Evolutionary conservation across 2,329 filamentous ascomycete genomes (phyloP).

Genomic region (Aureobasidium melanogenum): DNA sequence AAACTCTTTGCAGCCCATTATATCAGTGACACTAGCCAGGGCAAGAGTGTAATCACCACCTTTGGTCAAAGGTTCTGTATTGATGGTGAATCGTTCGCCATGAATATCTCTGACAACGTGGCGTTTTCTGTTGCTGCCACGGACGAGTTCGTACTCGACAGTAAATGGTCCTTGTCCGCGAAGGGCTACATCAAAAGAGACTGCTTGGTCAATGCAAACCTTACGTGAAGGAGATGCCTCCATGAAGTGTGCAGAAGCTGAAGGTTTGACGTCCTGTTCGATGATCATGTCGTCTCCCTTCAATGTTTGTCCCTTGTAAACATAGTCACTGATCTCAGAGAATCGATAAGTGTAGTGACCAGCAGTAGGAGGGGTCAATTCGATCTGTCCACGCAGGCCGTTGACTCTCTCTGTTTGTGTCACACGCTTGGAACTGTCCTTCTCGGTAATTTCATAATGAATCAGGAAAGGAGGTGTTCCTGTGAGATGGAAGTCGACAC

Average conservation of each 20-base stretch:
- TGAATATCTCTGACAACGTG: conserved; percentile 57
- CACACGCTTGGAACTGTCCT: conserved; percentile 42
- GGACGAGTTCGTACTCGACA: conserved; percentile 85
- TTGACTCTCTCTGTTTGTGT: conserved; percentile 47
- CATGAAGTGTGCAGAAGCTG: conserved; percentile 67
- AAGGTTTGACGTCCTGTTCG: conserved; percentile 87
- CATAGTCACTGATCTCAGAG: conserved; percentile 66
- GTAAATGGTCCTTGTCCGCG: conserved; percentile 79
- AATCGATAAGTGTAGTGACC: conserved; percentile 86
- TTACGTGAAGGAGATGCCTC: conserved; percentile 48
- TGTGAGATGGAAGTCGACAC: conserved; percentile 79
- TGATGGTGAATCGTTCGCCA: conserved; percentile 57
- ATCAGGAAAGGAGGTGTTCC: conserved; percentile 89
- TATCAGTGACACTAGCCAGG: conserved; percentile 78
- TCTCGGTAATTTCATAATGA: conserved; percentile 61
- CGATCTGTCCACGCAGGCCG: conserved; percentile 74
- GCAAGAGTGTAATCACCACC: conserved; percentile 88
- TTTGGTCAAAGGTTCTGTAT: conserved; percentile 62
- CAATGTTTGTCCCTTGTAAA: conserved; percentile 63
- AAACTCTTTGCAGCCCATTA: conserved; percentile 75
- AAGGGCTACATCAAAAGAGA: conserved; percentile 65
- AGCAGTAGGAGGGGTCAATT: conserved; percentile 70
- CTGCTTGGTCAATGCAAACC: conserved; percentile 74
- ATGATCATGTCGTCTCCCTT: conserved; percentile 54
- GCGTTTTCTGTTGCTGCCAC: conserved; percentile 75